phyloP scores from a whole-genome alignment of 305 asterid genomes.

The Lippia alba region DNA sequence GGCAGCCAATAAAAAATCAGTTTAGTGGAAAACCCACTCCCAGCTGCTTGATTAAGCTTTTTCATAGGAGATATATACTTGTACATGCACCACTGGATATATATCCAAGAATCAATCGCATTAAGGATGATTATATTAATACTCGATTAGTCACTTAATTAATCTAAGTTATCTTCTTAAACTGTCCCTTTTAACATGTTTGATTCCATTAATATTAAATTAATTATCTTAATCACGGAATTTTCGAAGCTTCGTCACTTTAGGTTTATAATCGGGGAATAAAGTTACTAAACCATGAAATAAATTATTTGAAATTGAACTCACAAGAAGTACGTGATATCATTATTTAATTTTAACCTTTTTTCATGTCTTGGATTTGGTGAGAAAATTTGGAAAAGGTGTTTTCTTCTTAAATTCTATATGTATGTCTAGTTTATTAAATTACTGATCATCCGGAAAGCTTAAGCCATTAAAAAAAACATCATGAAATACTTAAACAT shows the following conservation, averaged over 20 bases:
- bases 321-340: too few relatives aligned
- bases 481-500: too few relatives aligned
- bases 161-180: background rate
- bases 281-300: background rate
- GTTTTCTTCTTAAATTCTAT: too few relatives aligned
- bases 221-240: background rate
- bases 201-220: background rate
- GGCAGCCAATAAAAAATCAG: constrained; percentile 10
- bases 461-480: too few relatives aligned
- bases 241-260: background rate
- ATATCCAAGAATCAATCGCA: background rate
- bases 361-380: too few relatives aligned
- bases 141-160: background rate
- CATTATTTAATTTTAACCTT: too few relatives aligned
- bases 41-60: background rate
- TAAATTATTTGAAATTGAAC: too few relatives aligned
- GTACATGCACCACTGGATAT: background rate
- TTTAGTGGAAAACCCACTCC: constrained; percentile 30
- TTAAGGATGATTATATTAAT: background rate
- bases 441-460: too few relatives aligned
- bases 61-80: background rate
- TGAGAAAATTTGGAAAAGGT: too few relatives aligned
- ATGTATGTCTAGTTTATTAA: too few relatives aligned
- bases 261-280: background rate
- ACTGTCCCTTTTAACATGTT: background rate